phyloP scores from a whole-genome alignment of 805 yeast species.

The Yamadazyma sp. region DNA sequence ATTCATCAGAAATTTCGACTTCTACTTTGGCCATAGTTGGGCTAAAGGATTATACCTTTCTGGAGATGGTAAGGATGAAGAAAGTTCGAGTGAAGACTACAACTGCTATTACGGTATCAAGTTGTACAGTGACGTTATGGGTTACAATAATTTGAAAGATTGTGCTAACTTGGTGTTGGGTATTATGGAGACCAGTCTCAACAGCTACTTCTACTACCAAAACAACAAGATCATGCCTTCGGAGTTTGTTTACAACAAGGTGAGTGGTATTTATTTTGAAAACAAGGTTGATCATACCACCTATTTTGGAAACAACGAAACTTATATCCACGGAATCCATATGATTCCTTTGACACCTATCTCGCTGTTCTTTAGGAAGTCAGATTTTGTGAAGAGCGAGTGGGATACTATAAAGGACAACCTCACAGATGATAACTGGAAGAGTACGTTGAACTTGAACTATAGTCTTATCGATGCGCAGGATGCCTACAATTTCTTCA shows the following conservation, averaged over 20 bases:
- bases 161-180: slow-evolving; percentile 61
- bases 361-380: slow-evolving; percentile 54
- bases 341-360: slow-evolving; percentile 72
- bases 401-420: slow-evolving; percentile 27
- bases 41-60: slow-evolving; percentile 65
- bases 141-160: slow-evolving; percentile 51
- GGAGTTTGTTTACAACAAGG: slow-evolving; percentile 54
- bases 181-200: slow-evolving; percentile 54
- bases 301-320: slow-evolving; percentile 58
- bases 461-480: slow-evolving; percentile 20
- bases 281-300: slow-evolving; percentile 74
- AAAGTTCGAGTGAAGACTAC: slow-evolving; percentile 69
- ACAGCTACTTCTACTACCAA: slow-evolving; percentile 51
- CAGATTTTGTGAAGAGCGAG: slow-evolving; percentile 49
- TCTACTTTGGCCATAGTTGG: slow-evolving; percentile 74
- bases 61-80: slow-evolving; percentile 72
- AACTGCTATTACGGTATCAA: slow-evolving; percentile 68
- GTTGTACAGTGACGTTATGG: slow-evolving; percentile 62
- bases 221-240: slow-evolving; percentile 50
- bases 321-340: slow-evolving; percentile 76
- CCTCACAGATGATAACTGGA: slow-evolving; percentile 57
- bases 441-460: slow-evolving; percentile 43
- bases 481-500: slow-evolving; percentile 19
- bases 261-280: slow-evolving; percentile 68
- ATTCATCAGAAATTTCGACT: slow-evolving; percentile 63